Conservation (phyloP, 139 green algal species). For the Coelastrella sp. region DNA sequence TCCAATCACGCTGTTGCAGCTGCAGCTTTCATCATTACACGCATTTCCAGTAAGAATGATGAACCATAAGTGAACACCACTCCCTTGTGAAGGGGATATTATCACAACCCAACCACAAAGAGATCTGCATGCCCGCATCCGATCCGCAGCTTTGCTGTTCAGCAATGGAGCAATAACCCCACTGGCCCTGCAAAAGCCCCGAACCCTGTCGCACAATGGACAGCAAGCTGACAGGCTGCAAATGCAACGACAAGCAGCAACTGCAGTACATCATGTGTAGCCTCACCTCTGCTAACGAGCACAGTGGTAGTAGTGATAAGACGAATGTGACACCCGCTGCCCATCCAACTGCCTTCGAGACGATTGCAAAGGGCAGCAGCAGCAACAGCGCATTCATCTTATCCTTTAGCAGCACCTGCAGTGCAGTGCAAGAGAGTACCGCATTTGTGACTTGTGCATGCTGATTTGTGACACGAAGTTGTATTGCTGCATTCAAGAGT, state of each 20-base stretch:
- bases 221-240: background rate
- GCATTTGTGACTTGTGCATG: background rate
- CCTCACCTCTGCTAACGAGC: constrained; percentile 72
- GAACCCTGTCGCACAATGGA: no score
- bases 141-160: background rate
- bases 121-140: no score
- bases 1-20: no score
- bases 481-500: no score
- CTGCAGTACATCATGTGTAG: background rate
- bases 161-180: background rate
- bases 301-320: constrained; percentile 65
- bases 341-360: constrained; percentile 50
- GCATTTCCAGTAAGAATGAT: no score
- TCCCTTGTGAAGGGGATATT: no score
- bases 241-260: no score
- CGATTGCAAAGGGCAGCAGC: constrained; percentile 59
- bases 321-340: constrained; percentile 60
- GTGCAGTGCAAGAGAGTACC: background rate
- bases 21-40: no score
- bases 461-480: background rate
- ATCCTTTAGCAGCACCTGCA: constrained; percentile 55
- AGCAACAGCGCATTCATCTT: constrained; percentile 73
- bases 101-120: no score
- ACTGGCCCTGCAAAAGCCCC: no score
- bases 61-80: no score